phyloP scores from a whole-genome alignment of 495 filamentous ascomycete species.

The Penicillium parvum region DNA sequence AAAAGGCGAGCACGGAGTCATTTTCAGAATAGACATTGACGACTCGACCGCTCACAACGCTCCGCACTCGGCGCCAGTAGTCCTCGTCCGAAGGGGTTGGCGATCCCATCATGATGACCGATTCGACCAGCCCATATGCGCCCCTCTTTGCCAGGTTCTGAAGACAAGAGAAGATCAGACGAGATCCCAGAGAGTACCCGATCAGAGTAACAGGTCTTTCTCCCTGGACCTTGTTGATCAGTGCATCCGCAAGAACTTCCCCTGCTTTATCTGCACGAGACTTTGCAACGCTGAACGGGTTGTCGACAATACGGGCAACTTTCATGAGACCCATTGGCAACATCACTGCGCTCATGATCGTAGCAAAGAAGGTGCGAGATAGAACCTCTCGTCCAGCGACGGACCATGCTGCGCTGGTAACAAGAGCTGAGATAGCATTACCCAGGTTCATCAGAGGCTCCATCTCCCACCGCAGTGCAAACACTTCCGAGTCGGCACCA shows the following conservation, averaged over 20 bases:
- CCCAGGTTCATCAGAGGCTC: conserved; percentile 75
- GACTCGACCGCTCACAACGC: conserved; percentile 66
- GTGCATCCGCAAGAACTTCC: conserved; percentile 74
- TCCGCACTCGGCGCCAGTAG: conserved; percentile 66
- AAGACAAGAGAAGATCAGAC: conserved; percentile 81
- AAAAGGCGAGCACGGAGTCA: conserved; percentile 70
- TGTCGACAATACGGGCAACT: conserved; percentile 76
- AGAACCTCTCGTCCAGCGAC: conserved; percentile 73
- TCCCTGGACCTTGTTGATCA: conserved; percentile 84
- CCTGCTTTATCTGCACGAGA: conserved; percentile 84
- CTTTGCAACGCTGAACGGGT: conserved; percentile 82
- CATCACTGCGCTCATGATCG: conserved; percentile 61
- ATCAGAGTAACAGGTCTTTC: conserved; percentile 84
- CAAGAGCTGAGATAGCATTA: conserved; percentile 64
- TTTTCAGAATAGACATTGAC: conserved; percentile 76
- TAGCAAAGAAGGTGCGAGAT: conserved; percentile 70
- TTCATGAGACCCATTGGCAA: conserved; percentile 79
- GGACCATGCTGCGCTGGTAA: conserved; percentile 73
- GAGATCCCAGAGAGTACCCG: conserved; percentile 87
- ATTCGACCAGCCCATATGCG: conserved; percentile 84
- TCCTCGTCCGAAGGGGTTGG: conserved; percentile 64
- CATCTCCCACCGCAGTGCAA: conserved; percentile 80
- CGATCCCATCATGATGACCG: conserved; percentile 76
- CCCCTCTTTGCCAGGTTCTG: conserved; percentile 67
- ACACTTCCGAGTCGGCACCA: conserved; percentile 66